phyloP scores from a whole-genome alignment of 345 rosid genomes.

The Nasturtium officinale region DNA sequence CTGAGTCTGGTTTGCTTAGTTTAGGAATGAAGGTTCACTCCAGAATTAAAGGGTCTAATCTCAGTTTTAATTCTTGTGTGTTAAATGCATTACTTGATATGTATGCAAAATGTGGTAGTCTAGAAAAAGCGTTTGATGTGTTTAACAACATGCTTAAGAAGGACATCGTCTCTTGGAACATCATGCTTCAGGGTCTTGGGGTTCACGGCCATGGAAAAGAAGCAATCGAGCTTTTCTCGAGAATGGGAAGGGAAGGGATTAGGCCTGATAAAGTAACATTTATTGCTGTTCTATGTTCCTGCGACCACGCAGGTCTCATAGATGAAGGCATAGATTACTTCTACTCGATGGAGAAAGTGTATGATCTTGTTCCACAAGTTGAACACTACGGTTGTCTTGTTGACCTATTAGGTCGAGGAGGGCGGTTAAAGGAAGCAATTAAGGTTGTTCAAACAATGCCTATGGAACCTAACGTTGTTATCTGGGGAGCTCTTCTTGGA shows the following conservation, averaged over 20 bases:
- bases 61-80: slow-evolving; percentile 51
- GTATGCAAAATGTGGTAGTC: slow-evolving; percentile 79
- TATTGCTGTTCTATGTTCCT: slow-evolving; percentile 75
- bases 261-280: slow-evolving; percentile 71
- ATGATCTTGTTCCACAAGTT: slow-evolving; percentile 64
- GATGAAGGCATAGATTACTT: slow-evolving; percentile 72
- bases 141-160: slow-evolving; percentile 59
- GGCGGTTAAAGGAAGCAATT: slow-evolving; percentile 73
- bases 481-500: slow-evolving; percentile 81
- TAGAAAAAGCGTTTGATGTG: slow-evolving; percentile 60
- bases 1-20: slow-evolving; percentile 76
- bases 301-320: slow-evolving; percentile 76
- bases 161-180: slow-evolving; percentile 86
- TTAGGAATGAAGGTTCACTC: slow-evolving; percentile 69
- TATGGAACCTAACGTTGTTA: slow-evolving; percentile 72
- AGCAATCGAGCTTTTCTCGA: slow-evolving; percentile 68
- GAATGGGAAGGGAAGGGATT: slow-evolving; percentile 70
- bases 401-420: slow-evolving; percentile 82
- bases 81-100: slow-evolving; percentile 80
- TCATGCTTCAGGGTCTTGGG: slow-evolving; percentile 81
- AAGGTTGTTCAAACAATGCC: slow-evolving; percentile 71
- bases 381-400: slow-evolving; percentile 92
- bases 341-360: slow-evolving; percentile 63
- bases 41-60: slow-evolving; percentile 49
- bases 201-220: slow-evolving; percentile 73